These are phyloP conservation scores for Caloboletus firmus DNA, from an alignment of 1,284 basidiomycete genomes.

Conservation along the genomic window DNA sequence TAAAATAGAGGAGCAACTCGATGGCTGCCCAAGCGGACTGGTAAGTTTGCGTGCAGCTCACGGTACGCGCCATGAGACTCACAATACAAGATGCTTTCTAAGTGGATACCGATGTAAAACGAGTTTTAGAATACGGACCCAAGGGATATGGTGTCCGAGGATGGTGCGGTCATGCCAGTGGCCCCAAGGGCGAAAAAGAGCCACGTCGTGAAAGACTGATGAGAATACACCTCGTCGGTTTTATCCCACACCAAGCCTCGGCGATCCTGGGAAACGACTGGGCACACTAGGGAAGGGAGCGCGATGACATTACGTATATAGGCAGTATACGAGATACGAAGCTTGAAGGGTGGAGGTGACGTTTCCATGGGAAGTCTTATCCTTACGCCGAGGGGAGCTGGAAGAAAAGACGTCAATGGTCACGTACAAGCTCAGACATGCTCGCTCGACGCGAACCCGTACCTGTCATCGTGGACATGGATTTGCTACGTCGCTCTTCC, in stretches of 20 bases:
- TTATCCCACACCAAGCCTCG: slow-evolving; percentile 4
- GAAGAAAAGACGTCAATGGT: background rate
- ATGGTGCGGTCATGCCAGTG: slow-evolving; percentile 3
- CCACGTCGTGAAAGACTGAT: background rate
- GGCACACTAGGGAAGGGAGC: background rate
- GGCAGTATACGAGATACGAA: background rate
- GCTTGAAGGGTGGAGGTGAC: background rate
- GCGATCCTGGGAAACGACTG: background rate
- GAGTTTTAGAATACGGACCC: slow-evolving; percentile 15
- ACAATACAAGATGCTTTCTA: slow-evolving; percentile 30
- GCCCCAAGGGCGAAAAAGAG: background rate
- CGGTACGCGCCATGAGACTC: background rate
- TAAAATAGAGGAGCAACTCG: slow-evolving; percentile 24
- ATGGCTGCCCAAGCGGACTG: slow-evolving; percentile 13
- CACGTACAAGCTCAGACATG: background rate
- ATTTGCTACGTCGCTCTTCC: background rate
- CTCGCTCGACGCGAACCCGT: background rate
- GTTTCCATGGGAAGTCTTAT: background rate
- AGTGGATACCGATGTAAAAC: slow-evolving; percentile 19
- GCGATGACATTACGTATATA: slow-evolving; percentile 1
- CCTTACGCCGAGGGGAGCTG: background rate
- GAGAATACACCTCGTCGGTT: background rate
- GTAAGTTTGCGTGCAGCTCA: background rate
- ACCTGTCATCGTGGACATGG: background rate
- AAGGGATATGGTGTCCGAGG: too few species aligned